A percentile compares a stretch with the other conserved stretches of the same genome.
phyloP scores from a whole-genome alignment of 495 filamentous ascomycete species.

The Neurospora sublineolata region DNA sequence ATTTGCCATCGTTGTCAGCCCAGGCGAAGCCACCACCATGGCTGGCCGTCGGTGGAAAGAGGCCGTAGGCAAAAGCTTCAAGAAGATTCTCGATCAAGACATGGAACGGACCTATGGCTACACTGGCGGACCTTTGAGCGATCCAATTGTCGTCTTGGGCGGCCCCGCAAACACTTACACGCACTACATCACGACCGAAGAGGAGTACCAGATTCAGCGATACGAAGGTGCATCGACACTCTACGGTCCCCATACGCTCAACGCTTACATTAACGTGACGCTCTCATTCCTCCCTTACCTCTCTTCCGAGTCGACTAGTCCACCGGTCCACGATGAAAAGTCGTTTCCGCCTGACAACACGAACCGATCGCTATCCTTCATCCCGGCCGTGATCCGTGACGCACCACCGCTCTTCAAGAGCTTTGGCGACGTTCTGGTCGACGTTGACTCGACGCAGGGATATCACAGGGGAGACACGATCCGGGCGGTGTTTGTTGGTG shows the following conservation, averaged over 20 bases:
- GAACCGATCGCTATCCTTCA: constrained; percentile 70
- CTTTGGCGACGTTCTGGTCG: constrained; percentile 63
- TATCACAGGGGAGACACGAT: constrained; percentile 50
- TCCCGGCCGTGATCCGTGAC: constrained; percentile 68
- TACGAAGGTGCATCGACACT: constrained; percentile 95
- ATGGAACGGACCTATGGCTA: background rate
- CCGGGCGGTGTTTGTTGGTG: constrained; percentile 65
- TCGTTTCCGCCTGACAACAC: constrained; percentile 73
- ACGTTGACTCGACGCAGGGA: constrained; percentile 42
- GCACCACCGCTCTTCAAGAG: constrained; percentile 53
- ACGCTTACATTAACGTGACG: constrained; percentile 82
- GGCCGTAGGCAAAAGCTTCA: constrained; percentile 40
- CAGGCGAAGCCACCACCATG: constrained; percentile 94
- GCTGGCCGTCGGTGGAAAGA: constrained; percentile 83
- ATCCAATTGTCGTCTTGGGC: constrained; percentile 74
- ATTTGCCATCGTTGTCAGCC: constrained; percentile 73
- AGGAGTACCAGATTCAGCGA: constrained; percentile 82
- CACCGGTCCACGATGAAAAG: constrained; percentile 36
- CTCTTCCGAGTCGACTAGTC: constrained; percentile 14
- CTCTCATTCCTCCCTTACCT: constrained; percentile 63
- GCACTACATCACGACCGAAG: constrained; percentile 87
- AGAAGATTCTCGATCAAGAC: background rate
- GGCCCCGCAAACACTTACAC: constrained; percentile 92
- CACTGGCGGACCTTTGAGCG: background rate
- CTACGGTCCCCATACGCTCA: constrained; percentile 83